Percentiles rank a stretch among this genome's conserved stretches.
These are phyloP conservation scores for Cotoneaster glaucophyllus DNA, from an alignment of 306 rosid species.

Conservation along the genomic window DNA sequence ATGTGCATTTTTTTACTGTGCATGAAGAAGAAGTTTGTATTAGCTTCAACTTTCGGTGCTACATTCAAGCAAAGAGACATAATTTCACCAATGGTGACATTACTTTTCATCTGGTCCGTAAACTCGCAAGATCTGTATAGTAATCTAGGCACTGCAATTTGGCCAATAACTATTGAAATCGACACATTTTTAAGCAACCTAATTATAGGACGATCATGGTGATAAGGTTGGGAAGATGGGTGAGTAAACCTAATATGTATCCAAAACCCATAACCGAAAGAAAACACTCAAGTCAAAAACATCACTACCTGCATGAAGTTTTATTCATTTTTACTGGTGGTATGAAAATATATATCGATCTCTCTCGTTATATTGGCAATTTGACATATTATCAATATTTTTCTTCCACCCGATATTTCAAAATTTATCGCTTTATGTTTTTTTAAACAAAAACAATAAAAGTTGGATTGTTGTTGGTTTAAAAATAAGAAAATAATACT, in stretches of 20 bases:
- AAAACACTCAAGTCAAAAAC: background rate
- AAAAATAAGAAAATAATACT: too few species aligned
- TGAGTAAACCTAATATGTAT: background rate
- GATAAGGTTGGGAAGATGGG: background rate
- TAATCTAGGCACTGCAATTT: background rate
- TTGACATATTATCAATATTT: too few species aligned
- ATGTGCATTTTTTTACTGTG: background rate
- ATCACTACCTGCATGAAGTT: background rate
- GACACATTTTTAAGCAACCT: background rate
- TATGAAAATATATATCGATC: background rate
- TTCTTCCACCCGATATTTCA: too few species aligned
- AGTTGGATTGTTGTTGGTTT: too few species aligned
- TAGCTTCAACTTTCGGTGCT: background rate
- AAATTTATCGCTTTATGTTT: too few species aligned
- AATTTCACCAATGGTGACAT: too few species aligned
- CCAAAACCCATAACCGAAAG: background rate
- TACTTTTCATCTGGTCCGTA: too few species aligned
- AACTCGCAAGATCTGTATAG: too few species aligned
- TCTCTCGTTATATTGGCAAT: background rate
- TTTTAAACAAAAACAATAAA: too few species aligned
- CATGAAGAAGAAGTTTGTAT: background rate
- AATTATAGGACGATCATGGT: background rate
- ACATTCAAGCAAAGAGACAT: background rate
- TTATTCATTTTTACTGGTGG: background rate
- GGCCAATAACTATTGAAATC: background rate